A percentile compares a stretch with the other conserved stretches of the same genome.
Evolutionary conservation across 768 basidiomycete species (phyloP).

Genomic region (Dentipellis sp.): DNA sequence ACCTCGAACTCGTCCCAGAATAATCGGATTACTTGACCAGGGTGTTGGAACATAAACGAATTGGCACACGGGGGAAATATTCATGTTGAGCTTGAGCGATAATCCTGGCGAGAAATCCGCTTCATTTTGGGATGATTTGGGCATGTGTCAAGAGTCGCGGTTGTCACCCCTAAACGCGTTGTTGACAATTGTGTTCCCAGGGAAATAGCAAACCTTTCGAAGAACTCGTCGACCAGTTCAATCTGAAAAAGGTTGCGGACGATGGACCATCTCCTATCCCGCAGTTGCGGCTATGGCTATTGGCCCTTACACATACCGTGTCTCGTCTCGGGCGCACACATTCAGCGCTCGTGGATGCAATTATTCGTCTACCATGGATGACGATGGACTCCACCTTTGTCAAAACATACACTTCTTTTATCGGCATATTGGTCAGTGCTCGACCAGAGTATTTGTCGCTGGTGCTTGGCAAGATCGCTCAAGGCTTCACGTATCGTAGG

Average conservation of each 20-base stretch:
- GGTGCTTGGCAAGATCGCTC: slow-evolving; percentile 73
- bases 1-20: not conserved
- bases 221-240: slow-evolving; percentile 85
- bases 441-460: slow-evolving; percentile 85
- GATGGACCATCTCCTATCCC: slow-evolving; percentile 27
- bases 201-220: slow-evolving; percentile 72
- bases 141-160: too few species aligned
- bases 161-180: slow-evolving; percentile 3
- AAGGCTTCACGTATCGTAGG: slow-evolving; percentile 86
- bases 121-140: not conserved
- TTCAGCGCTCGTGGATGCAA: slow-evolving; percentile 71
- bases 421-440: slow-evolving; percentile 87
- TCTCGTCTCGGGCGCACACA: slow-evolving; percentile 82
- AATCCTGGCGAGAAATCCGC: not conserved
- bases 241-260: slow-evolving; percentile 32
- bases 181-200: slow-evolving; percentile 28
- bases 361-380: slow-evolving; percentile 86
- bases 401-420: slow-evolving; percentile 80
- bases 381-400: slow-evolving; percentile 82
- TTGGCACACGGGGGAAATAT: too few species aligned
- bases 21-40: too few species aligned
- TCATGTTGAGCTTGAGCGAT: too few species aligned
- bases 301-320: slow-evolving; percentile 85
- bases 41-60: too few species aligned
- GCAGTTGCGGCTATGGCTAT: slow-evolving; percentile 73